Evolutionary conservation across 805 yeast species (phyloP), one percentile per base, ranked within the genome.

Genomic region (Ogataea pignaliae): DNA sequence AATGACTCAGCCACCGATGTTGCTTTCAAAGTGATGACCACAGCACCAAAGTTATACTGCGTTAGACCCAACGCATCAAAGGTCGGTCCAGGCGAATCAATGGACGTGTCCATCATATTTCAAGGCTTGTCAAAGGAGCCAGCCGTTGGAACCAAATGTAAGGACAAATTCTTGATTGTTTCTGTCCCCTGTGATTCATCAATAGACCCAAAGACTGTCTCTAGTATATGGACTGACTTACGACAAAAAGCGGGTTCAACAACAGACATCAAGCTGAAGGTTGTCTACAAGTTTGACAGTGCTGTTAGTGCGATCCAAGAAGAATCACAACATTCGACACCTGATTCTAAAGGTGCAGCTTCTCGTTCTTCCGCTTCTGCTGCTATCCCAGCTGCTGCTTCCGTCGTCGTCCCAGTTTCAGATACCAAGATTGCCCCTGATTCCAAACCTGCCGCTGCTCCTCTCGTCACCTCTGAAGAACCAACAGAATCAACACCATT

Each of bases 11-110:
- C 78, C 13, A 72, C 72, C 43, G 69, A 80, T 29, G 68, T 79
- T 57, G 97, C 96, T 29, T 93, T 88, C 75, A 93, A 93, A 71
- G 97, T 93, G 61, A 93, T 91, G 71, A 91, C 99, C 37, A 93
- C 99, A 7, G 97, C 98, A 10, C 99, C 99, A 48, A 90, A 88
- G 66, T 73, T 88, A 66, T 76, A 90, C 73, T 88, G 96, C 66
- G 98, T 93, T 41, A 84, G 97, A 69, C 99, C 99, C 50, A 93
- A 90, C 65, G 91, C 97, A 47, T 80, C 93, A 13, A 65, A 84
- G 31, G 72, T 93, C 45, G 73, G 72, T 28, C 90, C 98, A 12
- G 93, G 95, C 31, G 77, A 78, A 52, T 64, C 81, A 18, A 67
- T 82, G 42, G 79, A 85, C 43, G 86, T 93, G 42, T 78, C 90